These are phyloP conservation scores for Raphanus hybrid DNA, from an alignment of 441 rosid genomes.

Conservation along the genomic window DNA sequence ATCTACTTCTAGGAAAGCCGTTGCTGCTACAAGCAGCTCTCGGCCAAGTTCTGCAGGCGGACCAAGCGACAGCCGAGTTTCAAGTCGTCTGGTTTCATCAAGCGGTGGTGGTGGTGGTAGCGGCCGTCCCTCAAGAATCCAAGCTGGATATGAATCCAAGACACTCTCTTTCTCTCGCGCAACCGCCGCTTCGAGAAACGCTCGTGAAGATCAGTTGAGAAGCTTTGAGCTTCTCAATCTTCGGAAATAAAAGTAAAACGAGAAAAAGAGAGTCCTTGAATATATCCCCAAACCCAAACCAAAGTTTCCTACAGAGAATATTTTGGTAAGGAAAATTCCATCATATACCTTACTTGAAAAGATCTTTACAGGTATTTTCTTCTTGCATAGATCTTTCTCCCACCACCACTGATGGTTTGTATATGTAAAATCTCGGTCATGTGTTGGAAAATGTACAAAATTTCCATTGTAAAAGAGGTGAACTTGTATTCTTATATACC, in stretches of 20 bases:
- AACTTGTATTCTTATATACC: slow-evolving; percentile 2
- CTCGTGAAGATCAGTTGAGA: slow-evolving; percentile 71
- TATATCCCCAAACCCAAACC: too few species aligned
- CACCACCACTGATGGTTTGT: slow-evolving; percentile 24
- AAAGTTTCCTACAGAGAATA: not conserved
- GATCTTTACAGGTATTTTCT: slow-evolving; percentile 18
- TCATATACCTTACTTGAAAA: not conserved
- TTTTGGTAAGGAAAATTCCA: not conserved
- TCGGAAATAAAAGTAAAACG: slow-evolving; percentile 52
- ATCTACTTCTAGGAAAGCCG: slow-evolving; percentile 58
- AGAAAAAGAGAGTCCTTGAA: not conserved
- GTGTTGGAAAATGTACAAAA: slow-evolving; percentile 25
- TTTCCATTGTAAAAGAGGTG: slow-evolving; percentile 29
- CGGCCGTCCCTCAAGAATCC: slow-evolving; percentile 61
- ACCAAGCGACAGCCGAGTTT: slow-evolving; percentile 58
- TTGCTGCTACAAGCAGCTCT: slow-evolving; percentile 58
- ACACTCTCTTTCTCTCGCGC: slow-evolving; percentile 57
- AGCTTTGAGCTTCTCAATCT: slow-evolving; percentile 83
- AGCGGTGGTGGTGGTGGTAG: slow-evolving; percentile 44
- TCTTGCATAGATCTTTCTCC: slow-evolving; percentile 12
- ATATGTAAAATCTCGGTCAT: slow-evolving; percentile 18
- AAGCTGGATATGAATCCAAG: slow-evolving; percentile 63
- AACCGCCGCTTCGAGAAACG: slow-evolving; percentile 50
- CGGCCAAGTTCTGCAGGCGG: slow-evolving; percentile 85
- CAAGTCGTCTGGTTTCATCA: slow-evolving; percentile 63